These are phyloP conservation scores for Coix lacrymajobi DNA, from an alignment of 176 grass and related monocot genomes.

Conservation along the genomic window DNA sequence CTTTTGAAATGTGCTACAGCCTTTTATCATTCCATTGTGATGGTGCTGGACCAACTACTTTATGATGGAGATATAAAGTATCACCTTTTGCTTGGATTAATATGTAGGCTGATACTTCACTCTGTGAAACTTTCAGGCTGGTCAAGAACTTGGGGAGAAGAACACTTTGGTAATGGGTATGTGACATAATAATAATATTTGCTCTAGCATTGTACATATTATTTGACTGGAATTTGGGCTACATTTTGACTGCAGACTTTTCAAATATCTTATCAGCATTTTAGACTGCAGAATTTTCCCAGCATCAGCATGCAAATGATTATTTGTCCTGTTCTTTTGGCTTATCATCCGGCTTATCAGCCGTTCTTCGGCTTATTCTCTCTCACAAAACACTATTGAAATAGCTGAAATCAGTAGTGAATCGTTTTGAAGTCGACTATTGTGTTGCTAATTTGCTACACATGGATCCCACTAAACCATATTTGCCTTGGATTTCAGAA, in stretches of 20 bases:
- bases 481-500: slow-evolving; percentile 38
- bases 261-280: not conserved
- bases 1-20: not conserved
- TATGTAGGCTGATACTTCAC: not conserved
- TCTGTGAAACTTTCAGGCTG: slow-evolving; percentile 59
- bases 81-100: not conserved
- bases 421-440: not conserved
- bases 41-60: not conserved
- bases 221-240: not conserved
- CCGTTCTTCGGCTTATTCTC: too few relatives aligned
- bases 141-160: slow-evolving; percentile 99
- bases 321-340: too few relatives aligned
- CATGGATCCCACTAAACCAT: not conserved
- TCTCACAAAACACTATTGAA: too few relatives aligned
- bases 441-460: not conserved
- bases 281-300: not conserved
- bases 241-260: not conserved
- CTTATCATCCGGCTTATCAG: too few relatives aligned
- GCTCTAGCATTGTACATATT: not conserved
- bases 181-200: slow-evolving; percentile 7
- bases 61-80: not conserved
- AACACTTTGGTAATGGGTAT: slow-evolving; percentile 93
- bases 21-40: not conserved
- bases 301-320: not conserved
- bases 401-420: too few relatives aligned